phyloP scores from a whole-genome alignment of 345 rosid genomes.

The Erodium maritimum region DNA sequence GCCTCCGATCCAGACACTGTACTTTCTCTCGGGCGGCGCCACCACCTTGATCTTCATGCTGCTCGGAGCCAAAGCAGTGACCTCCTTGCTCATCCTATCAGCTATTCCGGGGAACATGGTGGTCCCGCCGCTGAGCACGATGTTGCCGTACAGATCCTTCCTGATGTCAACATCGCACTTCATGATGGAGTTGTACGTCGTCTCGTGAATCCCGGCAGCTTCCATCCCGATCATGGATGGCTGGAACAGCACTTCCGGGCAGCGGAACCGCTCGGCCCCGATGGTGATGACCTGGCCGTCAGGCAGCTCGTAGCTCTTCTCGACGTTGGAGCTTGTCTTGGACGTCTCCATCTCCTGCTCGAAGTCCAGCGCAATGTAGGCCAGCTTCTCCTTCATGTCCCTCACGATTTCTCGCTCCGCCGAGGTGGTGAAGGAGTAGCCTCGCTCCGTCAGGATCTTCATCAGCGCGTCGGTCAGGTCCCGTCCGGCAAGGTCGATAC shows the following conservation, averaged over 20 bases:
- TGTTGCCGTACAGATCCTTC: slow-evolving; percentile 48
- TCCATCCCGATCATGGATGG: slow-evolving; percentile 74
- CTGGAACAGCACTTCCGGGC: slow-evolving; percentile 70
- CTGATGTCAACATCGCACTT: slow-evolving; percentile 56
- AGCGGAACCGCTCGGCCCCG: slow-evolving; percentile 64
- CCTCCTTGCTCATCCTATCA: slow-evolving; percentile 73
- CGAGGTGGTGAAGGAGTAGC: slow-evolving; percentile 61
- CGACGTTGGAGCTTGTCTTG: slow-evolving; percentile 45
- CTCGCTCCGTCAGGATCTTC: slow-evolving; percentile 64
- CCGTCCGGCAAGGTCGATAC: slow-evolving; percentile 71
- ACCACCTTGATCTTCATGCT: slow-evolving; percentile 56
- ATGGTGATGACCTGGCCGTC: slow-evolving; percentile 64
- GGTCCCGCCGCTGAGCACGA: slow-evolving; percentile 51
- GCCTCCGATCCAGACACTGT: slow-evolving; percentile 60
- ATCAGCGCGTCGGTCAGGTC: slow-evolving; percentile 64
- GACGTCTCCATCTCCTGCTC: slow-evolving; percentile 56
- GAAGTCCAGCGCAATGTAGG: slow-evolving; percentile 62
- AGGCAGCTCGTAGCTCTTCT: slow-evolving; percentile 62
- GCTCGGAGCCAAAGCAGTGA: slow-evolving; percentile 53
- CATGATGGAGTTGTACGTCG: slow-evolving; percentile 53
- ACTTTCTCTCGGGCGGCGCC: slow-evolving; percentile 52
- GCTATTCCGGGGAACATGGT: slow-evolving; percentile 72
- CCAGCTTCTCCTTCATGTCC: slow-evolving; percentile 65
- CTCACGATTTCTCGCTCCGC: slow-evolving; percentile 57
- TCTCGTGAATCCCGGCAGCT: slow-evolving; percentile 45